Conservation (phyloP, 2,329 filamentous ascomycete species). For the Aphanoascus verrucosus region DNA sequence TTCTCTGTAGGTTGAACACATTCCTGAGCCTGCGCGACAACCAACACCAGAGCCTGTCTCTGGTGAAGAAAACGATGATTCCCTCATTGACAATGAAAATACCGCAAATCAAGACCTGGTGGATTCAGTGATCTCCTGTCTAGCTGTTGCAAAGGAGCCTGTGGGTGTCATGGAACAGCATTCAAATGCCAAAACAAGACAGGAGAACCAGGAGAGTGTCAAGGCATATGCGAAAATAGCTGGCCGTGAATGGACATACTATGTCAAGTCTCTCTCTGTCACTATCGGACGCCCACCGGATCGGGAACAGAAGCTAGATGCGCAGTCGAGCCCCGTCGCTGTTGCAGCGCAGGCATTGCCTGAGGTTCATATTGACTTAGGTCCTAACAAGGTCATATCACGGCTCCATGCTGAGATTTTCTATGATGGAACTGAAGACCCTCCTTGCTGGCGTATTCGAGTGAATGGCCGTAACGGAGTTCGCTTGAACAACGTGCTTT, state of each 20-base stretch:
- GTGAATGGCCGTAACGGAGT: constrained; percentile 89
- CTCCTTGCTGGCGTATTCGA: constrained; percentile 63
- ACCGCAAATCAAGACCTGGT: constrained; percentile 36
- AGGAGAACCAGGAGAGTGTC: constrained; percentile 37
- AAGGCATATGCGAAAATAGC: constrained; percentile 43
- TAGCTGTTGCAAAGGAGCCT: constrained; percentile 35
- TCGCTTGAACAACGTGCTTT: constrained; percentile 62
- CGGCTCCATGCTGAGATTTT: constrained; percentile 64
- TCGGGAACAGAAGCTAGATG: constrained; percentile 32
- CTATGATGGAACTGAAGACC: constrained; percentile 55
- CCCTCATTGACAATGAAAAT: constrained; percentile 33
- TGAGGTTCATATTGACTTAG: constrained; percentile 74
- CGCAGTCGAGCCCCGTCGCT: constrained; percentile 38
- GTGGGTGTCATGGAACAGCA: constrained; percentile 37
- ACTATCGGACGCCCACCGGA: constrained; percentile 43
- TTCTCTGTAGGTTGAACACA: constrained; percentile 25
- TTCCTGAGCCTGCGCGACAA: constrained; percentile 22
- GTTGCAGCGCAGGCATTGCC: constrained; percentile 36
- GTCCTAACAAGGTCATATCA: constrained; percentile 71
- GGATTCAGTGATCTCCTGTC: constrained; percentile 39
- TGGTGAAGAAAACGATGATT: constrained; percentile 32
- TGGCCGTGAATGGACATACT: constrained; percentile 43
- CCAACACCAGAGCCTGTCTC: constrained; percentile 29
- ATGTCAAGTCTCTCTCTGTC: constrained; percentile 39
- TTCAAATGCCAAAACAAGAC: constrained; percentile 34